A percentile compares a stretch with the other conserved stretches of the same genome.
Evolutionary conservation across 352 stramenopile species (phyloP).

Genomic region (Globisporangium alternatum): DNA sequence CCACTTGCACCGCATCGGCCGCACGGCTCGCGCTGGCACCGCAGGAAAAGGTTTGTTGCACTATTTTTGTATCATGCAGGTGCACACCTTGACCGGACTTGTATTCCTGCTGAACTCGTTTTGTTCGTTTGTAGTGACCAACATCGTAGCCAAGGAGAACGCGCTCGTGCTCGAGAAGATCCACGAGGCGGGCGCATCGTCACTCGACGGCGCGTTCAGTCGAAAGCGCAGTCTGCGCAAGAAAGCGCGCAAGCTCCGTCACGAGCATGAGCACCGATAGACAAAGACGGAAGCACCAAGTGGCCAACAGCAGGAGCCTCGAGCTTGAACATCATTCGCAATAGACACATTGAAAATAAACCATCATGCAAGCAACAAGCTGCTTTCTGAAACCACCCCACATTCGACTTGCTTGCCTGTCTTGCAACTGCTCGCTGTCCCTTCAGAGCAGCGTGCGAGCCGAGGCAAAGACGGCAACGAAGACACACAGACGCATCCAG

Average conservation of each 20-base stretch:
- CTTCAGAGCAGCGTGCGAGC: not conserved
- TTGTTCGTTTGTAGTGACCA: constrained; percentile 41
- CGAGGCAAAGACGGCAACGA: not conserved
- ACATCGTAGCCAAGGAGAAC: constrained; percentile 64
- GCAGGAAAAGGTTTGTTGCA: constrained; percentile 38
- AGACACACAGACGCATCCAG: not conserved
- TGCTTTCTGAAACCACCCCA: constrained; percentile 4
- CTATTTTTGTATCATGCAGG: not conserved
- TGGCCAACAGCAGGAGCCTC: no score
- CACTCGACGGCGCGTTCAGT: constrained; percentile 70
- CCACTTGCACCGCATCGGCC: constrained; percentile 77
- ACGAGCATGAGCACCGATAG: constrained; percentile 10
- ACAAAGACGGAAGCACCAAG: not conserved
- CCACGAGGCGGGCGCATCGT: constrained; percentile 40
- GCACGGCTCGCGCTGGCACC: constrained; percentile 57
- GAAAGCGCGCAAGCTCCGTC: constrained; percentile 63
- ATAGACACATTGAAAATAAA: constrained; percentile 1
- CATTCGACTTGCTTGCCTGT: not conserved
- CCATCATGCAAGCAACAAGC: not conserved
- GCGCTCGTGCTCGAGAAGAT: constrained; percentile 66
- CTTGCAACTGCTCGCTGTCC: not conserved
- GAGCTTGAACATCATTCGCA: not conserved
- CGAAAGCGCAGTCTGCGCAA: constrained; percentile 79
- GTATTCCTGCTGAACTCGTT: constrained; percentile 1
- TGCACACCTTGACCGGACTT: not conserved